A percentile compares a stretch with the other conserved stretches of the same genome.
These are phyloP conservation scores for Pseudogymnoascus verrucosus DNA, from an alignment of 2,329 filamentous ascomycete species.

Conservation along the genomic window DNA sequence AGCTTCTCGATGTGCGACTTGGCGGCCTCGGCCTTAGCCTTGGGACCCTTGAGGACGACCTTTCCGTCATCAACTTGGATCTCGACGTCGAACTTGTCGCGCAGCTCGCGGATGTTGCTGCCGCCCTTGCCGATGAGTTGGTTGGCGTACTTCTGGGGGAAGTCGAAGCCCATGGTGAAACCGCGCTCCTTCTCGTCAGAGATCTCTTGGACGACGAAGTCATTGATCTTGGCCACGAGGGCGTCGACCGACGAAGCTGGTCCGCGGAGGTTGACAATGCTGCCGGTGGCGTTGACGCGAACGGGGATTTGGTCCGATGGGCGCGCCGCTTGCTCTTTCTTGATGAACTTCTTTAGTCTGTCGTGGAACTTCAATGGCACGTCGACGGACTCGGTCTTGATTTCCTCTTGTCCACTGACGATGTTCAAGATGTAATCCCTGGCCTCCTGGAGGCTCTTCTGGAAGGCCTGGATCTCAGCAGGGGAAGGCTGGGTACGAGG, in stretches of 20 bases:
- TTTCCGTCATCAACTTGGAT: conserved; percentile 91
- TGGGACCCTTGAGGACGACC: conserved; percentile 90
- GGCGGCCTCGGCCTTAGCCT: conserved; percentile 84
- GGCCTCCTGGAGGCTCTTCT: conserved; percentile 47
- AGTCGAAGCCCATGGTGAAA: conserved; percentile 79
- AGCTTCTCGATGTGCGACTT: conserved; percentile 74
- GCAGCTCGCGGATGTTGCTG: conserved; percentile 57
- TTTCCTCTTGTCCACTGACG: conserved; percentile 50
- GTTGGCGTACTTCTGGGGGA: conserved; percentile 90
- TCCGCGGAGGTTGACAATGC: conserved; percentile 65
- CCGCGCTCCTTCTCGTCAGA: conserved; percentile 90
- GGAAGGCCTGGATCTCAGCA: conserved; percentile 45
- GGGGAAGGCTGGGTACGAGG: conserved; percentile 44
- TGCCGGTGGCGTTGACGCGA: conserved; percentile 50
- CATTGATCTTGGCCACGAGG: conserved; percentile 63
- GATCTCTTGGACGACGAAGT: conserved; percentile 80
- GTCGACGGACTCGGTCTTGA: conserved; percentile 44
- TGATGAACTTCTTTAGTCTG: conserved; percentile 54
- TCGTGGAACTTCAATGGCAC: conserved; percentile 58
- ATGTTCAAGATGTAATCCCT: conserved; percentile 49
- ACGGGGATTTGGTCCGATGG: conserved; percentile 51
- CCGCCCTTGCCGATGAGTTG: conserved; percentile 66
- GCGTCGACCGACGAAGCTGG: conserved; percentile 64
- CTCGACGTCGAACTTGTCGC: conserved; percentile 60
- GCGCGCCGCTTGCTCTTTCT: conserved; percentile 53